Base-by-base conservation (phyloP, 768 basidiomycete genomes). In the Pleurotus sapidus region DNA sequence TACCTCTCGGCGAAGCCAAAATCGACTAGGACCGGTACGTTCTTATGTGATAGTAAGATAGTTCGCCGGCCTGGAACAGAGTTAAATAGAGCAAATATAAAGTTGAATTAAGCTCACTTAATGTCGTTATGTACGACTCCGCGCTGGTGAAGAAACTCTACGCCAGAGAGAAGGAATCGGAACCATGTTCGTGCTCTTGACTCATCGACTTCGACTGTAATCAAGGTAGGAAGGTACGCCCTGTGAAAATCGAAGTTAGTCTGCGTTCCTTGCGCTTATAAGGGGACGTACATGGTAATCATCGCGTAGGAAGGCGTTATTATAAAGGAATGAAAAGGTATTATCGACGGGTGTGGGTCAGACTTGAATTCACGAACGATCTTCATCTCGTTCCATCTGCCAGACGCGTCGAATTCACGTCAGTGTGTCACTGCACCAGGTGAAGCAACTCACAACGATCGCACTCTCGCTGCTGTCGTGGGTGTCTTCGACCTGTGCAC, bases 321-420 rank as follows among this genome's bases (percentile, higher is more conserved):
- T 67, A 96, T 88, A 78, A 98, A 98, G 3, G 91, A 89, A 65
- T 95, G 88, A 72, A 98, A 98, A 9, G 86, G 84, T 60, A 98
- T 90, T 71, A 98, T 89, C 59, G 91, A 91, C 0, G 94, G 95
- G 68, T 98, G 96, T 7, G 88, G 85, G 64, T 93, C 88, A 46
- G 84, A 74, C 74, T 89, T 90, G 70, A 98, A 85, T 9, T 86
- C 77, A 63, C 91, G 81, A 58, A 98, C 86, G 64, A 95, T 89
- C 80, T 96, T 96, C 94, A 95, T 95, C 77, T 98, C 95, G 67
- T 95, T 95, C 95, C 95, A 94, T 75, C 91, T 93, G 61, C 30
- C 12, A 20, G 15, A 59, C 17, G 23, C 20, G 49, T 27, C 30
- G 20, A 14, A 57, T 24, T 24, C 14, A 20, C 24, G 42, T 63